Evolutionary conservation across 805 yeast species (phyloP).

Genomic region (Pichia nanzhaoensis): DNA sequence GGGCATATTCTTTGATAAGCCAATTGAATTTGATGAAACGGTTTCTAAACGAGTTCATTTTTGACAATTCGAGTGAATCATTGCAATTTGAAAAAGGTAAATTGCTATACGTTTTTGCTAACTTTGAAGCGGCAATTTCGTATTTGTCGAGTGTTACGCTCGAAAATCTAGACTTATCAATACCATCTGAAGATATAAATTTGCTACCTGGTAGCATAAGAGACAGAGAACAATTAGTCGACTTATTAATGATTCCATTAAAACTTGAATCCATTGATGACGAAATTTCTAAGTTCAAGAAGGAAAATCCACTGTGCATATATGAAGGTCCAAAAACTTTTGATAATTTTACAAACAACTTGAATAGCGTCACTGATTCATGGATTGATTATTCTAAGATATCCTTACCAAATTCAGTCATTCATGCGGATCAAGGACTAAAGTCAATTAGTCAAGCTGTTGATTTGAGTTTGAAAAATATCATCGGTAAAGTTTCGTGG

Average conservation of each 20-base stretch:
- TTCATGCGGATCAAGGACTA: conserved; percentile 32
- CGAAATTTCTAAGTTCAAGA: conserved; percentile 18
- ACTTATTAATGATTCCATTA: conserved; percentile 19
- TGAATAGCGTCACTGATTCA: conserved; percentile 10
- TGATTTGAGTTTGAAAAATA: conserved; percentile 29
- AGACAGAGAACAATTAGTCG: conserved; percentile 2
- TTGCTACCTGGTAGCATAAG: conserved; percentile 6
- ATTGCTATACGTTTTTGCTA: conserved; percentile 30
- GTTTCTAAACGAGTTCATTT: conserved; percentile 27
- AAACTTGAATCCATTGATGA: conserved; percentile 25
- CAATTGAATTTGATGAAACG: conserved; percentile 31
- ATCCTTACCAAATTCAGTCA: conserved; percentile 17
- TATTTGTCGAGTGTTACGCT: conserved; percentile 29
- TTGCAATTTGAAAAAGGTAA: conserved; percentile 28
- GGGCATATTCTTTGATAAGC: conserved; percentile 24
- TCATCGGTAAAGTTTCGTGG: conserved; percentile 31
- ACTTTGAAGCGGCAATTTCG: conserved; percentile 32
- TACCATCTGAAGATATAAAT: conserved; percentile 11
- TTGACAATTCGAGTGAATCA: conserved; percentile 17
- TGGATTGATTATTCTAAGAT: conserved; percentile 13
- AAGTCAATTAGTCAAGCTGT: conserved; percentile 31
- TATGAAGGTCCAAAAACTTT: conserved; percentile 1
- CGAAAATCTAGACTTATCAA: conserved; percentile 25
- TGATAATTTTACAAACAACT: not conserved
- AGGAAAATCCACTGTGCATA: conserved; percentile 5